phyloP scores from a whole-genome alignment of 495 filamentous ascomycete genomes.

The Melanomma pulvis-pyrius region DNA sequence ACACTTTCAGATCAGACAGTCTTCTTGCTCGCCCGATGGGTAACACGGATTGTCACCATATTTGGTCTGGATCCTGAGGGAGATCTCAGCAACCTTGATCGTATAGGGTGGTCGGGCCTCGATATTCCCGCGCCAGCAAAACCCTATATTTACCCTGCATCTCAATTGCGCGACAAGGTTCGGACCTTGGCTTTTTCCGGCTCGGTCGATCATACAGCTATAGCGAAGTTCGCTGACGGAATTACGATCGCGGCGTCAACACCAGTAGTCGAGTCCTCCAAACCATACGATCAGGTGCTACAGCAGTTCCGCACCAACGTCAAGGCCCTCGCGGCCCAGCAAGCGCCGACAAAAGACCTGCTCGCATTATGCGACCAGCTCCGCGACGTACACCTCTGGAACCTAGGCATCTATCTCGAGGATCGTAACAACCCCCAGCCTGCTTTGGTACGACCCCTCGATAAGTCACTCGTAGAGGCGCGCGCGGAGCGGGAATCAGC shows the following conservation, averaged over 20 bases:
- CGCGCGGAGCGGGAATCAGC: constrained; percentile 69
- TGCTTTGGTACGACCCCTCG: constrained; percentile 87
- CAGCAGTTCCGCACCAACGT: constrained; percentile 43
- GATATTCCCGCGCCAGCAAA: constrained; percentile 58
- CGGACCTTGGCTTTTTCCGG: too few relatives aligned
- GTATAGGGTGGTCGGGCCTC: constrained; percentile 81
- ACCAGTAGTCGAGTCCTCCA: too few relatives aligned
- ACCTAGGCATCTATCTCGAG: constrained; percentile 83
- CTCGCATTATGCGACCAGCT: constrained; percentile 65
- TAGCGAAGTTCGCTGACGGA: constrained; percentile 17
- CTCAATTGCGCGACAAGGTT: constrained; percentile 43
- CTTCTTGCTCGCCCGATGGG: constrained; percentile 67
- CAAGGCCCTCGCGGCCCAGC: constrained; percentile 32
- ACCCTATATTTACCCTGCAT: constrained; percentile 42
- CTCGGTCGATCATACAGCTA: constrained; percentile 39
- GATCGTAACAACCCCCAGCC: constrained; percentile 73
- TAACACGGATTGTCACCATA: constrained; percentile 80
- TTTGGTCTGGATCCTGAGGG: constrained; percentile 76
- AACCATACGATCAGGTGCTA: constrained; percentile 41
- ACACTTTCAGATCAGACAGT: constrained; percentile 41
- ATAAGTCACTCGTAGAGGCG: too few relatives aligned
- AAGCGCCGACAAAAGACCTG: constrained; percentile 43
- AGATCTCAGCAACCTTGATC: constrained; percentile 56
- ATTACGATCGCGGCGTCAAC: constrained; percentile 23
- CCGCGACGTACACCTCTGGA: constrained; percentile 76